phyloP scores from a whole-genome alignment of 176 grass and related monocot species.

The Triticum turgidum region DNA sequence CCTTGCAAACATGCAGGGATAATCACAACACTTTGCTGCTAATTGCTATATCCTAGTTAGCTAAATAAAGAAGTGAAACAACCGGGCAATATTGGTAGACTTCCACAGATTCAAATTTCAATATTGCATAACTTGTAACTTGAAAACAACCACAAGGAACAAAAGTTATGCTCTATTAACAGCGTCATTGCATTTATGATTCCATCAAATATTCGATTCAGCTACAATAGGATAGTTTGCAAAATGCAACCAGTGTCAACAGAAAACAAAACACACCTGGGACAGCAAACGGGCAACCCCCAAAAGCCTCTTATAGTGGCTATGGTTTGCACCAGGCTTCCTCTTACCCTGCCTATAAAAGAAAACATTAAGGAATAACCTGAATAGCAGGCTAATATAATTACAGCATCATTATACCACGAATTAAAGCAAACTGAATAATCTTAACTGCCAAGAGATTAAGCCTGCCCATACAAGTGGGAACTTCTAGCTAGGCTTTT shows the following conservation, averaged over 20 bases:
- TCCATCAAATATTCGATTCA: background rate
- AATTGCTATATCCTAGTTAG: background rate
- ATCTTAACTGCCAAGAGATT: background rate
- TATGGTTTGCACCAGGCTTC: constrained; percentile 51
- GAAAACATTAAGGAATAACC: background rate
- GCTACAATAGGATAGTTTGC: background rate
- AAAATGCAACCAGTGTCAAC: background rate
- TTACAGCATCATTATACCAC: background rate
- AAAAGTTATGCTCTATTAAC: background rate
- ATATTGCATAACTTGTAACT: background rate
- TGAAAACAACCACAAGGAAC: background rate
- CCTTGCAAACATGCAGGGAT: background rate
- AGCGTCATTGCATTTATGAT: background rate
- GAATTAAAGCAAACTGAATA: background rate
- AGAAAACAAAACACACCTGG: constrained; percentile 42
- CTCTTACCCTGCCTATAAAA: constrained; percentile 56
- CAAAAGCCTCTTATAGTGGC: constrained; percentile 67
- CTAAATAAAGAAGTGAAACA: background rate
- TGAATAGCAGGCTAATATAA: background rate
- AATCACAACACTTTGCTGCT: background rate
- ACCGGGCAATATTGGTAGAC: background rate
- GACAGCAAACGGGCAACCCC: constrained; percentile 77
- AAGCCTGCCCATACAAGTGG: background rate
- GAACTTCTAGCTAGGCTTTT: background rate
- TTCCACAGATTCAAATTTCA: background rate